Evolutionary conservation across 164 flowering plant species (phyloP).

Genomic region (Piper longum): DNA sequence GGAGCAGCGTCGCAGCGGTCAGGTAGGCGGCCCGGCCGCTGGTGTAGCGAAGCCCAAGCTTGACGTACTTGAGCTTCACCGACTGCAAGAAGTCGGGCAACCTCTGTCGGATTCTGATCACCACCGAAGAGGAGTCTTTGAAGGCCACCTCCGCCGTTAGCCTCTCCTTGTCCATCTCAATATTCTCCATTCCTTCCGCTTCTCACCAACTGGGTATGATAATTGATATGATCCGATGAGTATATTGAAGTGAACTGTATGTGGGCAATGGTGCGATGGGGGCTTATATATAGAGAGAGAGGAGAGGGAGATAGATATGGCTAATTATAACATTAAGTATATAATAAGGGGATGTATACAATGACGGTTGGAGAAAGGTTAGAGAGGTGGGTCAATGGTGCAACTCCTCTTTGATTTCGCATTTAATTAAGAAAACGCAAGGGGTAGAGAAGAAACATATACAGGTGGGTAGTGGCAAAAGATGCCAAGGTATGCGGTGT

Average conservation of each 20-base stretch:
- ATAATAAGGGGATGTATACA: not conserved
- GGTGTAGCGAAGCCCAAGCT: slow-evolving; percentile 44
- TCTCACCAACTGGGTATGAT: no score
- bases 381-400: not conserved
- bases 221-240: no score
- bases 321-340: no score
- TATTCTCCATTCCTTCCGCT: no score
- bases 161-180: slow-evolving; percentile 68
- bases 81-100: slow-evolving; percentile 53
- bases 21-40: slow-evolving; percentile 6
- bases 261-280: no score
- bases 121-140: slow-evolving; percentile 51
- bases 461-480: no score
- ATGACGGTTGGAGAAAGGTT: not conserved
- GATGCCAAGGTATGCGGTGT: not conserved
- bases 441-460: not conserved
- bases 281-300: no score
- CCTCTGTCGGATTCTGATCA: slow-evolving; percentile 53
- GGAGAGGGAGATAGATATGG: no score
- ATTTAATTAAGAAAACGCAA: not conserved
- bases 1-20: not conserved
- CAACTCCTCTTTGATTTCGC: not conserved
- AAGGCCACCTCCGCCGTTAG: slow-evolving; percentile 74
- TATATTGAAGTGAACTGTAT: no score
- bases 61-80: slow-evolving; percentile 84